Evolutionary conservation across 495 filamentous ascomycete species (phyloP).

Genomic region (Xylaria intraflava): DNA sequence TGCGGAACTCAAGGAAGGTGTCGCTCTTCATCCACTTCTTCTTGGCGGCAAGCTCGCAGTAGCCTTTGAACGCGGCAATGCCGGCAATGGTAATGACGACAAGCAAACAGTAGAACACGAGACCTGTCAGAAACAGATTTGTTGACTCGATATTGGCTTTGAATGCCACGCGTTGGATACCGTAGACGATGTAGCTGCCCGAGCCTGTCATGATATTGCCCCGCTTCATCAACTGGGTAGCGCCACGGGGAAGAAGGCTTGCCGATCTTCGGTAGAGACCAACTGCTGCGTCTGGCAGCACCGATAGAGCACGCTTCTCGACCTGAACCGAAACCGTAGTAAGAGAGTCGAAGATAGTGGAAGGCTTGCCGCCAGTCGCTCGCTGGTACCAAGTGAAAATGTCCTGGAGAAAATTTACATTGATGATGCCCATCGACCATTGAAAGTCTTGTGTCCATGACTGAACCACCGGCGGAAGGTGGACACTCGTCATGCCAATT

Average conservation of each 20-base stretch:
- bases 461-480: constrained; percentile 80
- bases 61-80: constrained; percentile 72
- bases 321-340: constrained; percentile 76
- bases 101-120: constrained; percentile 86
- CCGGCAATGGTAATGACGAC: constrained; percentile 61
- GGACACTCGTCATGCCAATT: constrained; percentile 78
- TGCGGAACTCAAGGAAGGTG: constrained; percentile 89
- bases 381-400: constrained; percentile 97
- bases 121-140: constrained; percentile 89
- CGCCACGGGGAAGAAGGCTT: constrained; percentile 37
- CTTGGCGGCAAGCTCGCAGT: constrained; percentile 65
- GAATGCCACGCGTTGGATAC: constrained; percentile 89
- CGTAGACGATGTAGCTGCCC: constrained; percentile 63
- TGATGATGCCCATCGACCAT: constrained; percentile 97
- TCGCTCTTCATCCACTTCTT: constrained; percentile 75
- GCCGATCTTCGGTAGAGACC: constrained; percentile 41
- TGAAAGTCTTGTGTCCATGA: constrained; percentile 98
- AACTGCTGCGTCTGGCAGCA: constrained; percentile 28
- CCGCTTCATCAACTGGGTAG: constrained; percentile 36
- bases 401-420: constrained; percentile 74
- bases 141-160: constrained; percentile 76
- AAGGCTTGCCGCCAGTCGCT: constrained; percentile 81
- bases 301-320: constrained; percentile 58
- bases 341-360: constrained; percentile 69
- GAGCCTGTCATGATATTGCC: constrained; percentile 40